Conservation (phyloP, 2,329 filamentous ascomycete species). For the Pseudophaeomoniella oleicola region DNA sequence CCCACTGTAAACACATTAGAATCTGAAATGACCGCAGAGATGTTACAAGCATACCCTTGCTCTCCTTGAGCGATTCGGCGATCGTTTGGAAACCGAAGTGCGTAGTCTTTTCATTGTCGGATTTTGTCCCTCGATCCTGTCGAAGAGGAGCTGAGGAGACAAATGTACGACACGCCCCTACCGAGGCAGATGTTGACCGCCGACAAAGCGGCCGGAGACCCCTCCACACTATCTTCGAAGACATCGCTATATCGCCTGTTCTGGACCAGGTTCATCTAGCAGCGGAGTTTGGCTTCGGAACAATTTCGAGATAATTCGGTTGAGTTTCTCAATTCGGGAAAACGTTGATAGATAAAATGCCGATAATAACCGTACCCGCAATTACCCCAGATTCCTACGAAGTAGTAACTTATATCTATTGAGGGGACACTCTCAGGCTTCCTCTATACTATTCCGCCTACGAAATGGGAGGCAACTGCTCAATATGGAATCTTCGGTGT, state of each 20-base stretch:
- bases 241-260: background rate
- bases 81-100: constrained; percentile 88
- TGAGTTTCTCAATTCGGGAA: background rate
- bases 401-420: no score
- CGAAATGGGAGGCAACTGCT: no score
- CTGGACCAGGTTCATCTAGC: background rate
- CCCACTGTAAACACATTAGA: constrained; percentile 39
- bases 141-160: background rate
- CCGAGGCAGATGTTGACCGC: no score
- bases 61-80: constrained; percentile 63
- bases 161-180: background rate
- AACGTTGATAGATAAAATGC: background rate
- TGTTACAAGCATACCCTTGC: constrained; percentile 31
- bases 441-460: no score
- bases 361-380: background rate
- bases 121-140: background rate
- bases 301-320: background rate
- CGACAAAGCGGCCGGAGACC: background rate
- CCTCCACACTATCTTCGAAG: background rate
- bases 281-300: background rate
- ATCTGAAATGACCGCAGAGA: background rate
- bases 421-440: no score
- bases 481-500: no score
- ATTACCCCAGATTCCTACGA: constrained; percentile 1
- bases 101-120: constrained; percentile 36